Evolutionary conservation across 495 filamentous ascomycete species (phyloP), one percentile per base, ranked within the genome.

Genomic region (Hypoxylon lienhwacheense): DNA sequence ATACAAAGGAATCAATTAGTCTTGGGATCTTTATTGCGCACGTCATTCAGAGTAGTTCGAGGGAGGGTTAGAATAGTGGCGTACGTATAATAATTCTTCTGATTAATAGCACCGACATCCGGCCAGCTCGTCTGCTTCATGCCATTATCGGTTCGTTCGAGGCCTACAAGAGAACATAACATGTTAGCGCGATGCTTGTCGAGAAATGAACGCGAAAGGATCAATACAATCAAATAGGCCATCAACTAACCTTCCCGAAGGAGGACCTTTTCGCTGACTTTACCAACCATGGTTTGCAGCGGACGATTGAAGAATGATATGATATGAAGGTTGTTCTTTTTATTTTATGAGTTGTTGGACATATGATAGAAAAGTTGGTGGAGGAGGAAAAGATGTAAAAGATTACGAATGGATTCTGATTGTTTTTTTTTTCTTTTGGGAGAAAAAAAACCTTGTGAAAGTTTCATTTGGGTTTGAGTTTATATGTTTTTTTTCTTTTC

Each of bases 81-180:
- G 47, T 79, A 96, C 90, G 93, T 98, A 64, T 98, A 98, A 71
- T 98, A 98, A 71, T 98, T 98, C 73, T 98, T 98, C 66, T 98
- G 93, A 66, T 98, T 98, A 68, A 98, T 98, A 64, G 91, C 86
- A 11, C 79, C 77, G 32, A 96, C 82, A 60, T 91, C 85, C 14
- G 93, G 95, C 93, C 93, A 98, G 70, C 80, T 92, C 17, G 91
- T 91, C 42, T 89, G 81, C 65, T 90, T 91, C 81, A 98, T 90
- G 66, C 91, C 91, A 78, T 98, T 98, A 75, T 98, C 93, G 28
- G 95, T 97, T 58, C 91, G 78, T 70, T 93, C 89, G 34, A 98
- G 84, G 52, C 93, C 93, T 59, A 34, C 24, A 21, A 15, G 7
- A 20, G 11, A 11, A 45, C 22, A n/a, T n/a, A n/a, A n/a, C 40